Evolutionary conservation across 164 flowering plant species (phyloP), one percentile per base, ranked within the genome.

Genomic region (Piper betle): DNA sequence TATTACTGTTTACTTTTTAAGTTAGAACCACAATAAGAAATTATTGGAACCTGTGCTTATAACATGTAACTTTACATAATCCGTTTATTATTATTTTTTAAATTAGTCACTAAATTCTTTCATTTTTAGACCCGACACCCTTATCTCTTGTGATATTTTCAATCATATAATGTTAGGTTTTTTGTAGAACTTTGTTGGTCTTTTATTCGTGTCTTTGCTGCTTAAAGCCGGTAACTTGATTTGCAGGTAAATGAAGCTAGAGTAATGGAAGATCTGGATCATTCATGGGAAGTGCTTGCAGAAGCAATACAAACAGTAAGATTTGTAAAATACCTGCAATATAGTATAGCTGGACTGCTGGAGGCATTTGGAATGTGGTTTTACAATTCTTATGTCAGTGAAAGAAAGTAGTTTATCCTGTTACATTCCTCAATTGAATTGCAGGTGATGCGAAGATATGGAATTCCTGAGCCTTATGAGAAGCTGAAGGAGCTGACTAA

Each of bases 281-380:
- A 84, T 6, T 68, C 82, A 13, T 93, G 97, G 97, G 99, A 93
- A 72, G 93, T 93, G 60, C 95, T 93, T 70, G 99, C 99, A 58
- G 97, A 93, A 77, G 95, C 98, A 68, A 88, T 93, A 73, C 98
- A 90, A 66, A 93, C 97, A 16, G 98, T 90, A 82, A 57, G 88
- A n/a, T 53, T 57, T 5, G 5, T 57, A 13, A 25, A 9, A 55
- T 43, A 25, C 40, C 43, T 4, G 4, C 18, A 37, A 25, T 57
- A 5, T 17, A 53, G 5, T 15, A n/a, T n/a, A n/a, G n/a, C n/a
- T n/a, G n/a, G 20, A 15, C 5, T 15, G 55, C 55, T 15, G 55
- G 55, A 53, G 4, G 20, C 55, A 8, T 20, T 53, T 43, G 50
- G 50, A 43, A 3, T 43, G 50, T 2, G 12, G 19, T n/a, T 15